Evolutionary conservation across 2,329 filamentous ascomycete genomes (phyloP).

Genomic region (Endocalyx cinctus): DNA sequence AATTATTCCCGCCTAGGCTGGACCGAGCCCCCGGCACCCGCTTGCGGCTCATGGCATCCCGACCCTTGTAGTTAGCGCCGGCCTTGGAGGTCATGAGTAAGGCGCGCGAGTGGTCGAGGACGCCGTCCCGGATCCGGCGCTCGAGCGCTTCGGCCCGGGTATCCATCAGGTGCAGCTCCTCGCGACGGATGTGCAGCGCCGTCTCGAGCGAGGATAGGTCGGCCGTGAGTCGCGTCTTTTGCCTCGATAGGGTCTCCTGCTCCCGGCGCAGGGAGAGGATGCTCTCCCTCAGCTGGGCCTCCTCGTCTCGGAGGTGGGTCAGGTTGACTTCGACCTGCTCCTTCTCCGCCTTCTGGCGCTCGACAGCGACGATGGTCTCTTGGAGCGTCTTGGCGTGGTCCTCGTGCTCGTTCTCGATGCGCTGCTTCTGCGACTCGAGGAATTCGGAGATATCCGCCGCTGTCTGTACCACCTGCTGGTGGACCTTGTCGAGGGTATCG

Average conservation of each 20-base stretch:
- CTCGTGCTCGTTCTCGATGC: slow-evolving; percentile 72
- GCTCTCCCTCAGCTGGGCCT: slow-evolving; percentile 47
- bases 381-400: slow-evolving; percentile 74
- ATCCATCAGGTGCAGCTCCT: slow-evolving; percentile 91
- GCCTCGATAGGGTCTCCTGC: slow-evolving; percentile 68
- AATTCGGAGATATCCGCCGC: slow-evolving; percentile 82
- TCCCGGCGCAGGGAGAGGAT: slow-evolving; percentile 60
- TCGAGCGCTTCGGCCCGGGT: slow-evolving; percentile 82
- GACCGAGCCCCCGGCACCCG: slow-evolving; percentile 36
- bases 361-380: slow-evolving; percentile 74
- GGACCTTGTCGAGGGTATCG: slow-evolving; percentile 81
- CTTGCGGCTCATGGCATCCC: slow-evolving; percentile 56
- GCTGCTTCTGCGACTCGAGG: slow-evolving; percentile 68
- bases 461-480: slow-evolving; percentile 78
- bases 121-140: slow-evolving; percentile 86
- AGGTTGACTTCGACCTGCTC: slow-evolving; percentile 58
- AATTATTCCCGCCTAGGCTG: slow-evolving; percentile 34
- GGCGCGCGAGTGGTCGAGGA: slow-evolving; percentile 92
- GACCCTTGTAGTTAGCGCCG: slow-evolving; percentile 48
- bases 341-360: slow-evolving; percentile 58
- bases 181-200: slow-evolving; percentile 79
- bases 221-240: slow-evolving; percentile 75
- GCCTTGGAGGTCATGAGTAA: slow-evolving; percentile 74
- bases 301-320: slow-evolving; percentile 44
- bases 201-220: slow-evolving; percentile 91